Evolutionary conservation across 306 rosid genomes (phyloP).

Genomic region (Prinsepia uniflora): DNA sequence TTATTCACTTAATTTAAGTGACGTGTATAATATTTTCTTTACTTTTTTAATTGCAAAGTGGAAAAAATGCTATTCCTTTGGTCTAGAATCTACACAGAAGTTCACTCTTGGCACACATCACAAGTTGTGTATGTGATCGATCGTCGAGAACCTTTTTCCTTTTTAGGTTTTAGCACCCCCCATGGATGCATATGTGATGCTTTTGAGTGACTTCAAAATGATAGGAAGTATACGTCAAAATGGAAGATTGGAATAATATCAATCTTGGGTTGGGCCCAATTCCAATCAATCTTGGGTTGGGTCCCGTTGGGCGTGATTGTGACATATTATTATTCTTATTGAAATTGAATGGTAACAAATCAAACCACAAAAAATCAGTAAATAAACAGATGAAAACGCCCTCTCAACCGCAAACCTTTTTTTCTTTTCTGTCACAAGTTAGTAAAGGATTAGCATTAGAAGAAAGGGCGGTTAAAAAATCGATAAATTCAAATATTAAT

Average conservation of each 20-base stretch:
- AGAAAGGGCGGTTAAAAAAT: too few species aligned
- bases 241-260: constrained; percentile 23
- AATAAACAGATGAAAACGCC: constrained; percentile 39
- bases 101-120: not conserved
- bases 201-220: constrained; percentile 22
- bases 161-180: not conserved
- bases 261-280: constrained; percentile 14
- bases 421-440: constrained; percentile 11
- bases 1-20: too few species aligned
- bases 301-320: constrained; percentile 22
- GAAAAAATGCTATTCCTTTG: not conserved
- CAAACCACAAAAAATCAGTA: not conserved
- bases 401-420: constrained; percentile 43
- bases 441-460: constrained; percentile 13
- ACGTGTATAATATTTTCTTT: too few species aligned
- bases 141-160: not conserved
- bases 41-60: too few species aligned
- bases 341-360: constrained; percentile 13
- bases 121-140: not conserved
- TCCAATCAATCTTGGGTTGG: not conserved
- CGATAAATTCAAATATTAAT: too few species aligned
- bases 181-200: not conserved
- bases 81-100: not conserved
- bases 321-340: constrained; percentile 4
- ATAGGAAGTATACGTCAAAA: constrained; percentile 16